Percentiles rank a stretch among this genome's conserved stretches.
Evolutionary conservation across 1,139 yeast species (phyloP).

Genomic region (Blastobotrys apis): DNA sequence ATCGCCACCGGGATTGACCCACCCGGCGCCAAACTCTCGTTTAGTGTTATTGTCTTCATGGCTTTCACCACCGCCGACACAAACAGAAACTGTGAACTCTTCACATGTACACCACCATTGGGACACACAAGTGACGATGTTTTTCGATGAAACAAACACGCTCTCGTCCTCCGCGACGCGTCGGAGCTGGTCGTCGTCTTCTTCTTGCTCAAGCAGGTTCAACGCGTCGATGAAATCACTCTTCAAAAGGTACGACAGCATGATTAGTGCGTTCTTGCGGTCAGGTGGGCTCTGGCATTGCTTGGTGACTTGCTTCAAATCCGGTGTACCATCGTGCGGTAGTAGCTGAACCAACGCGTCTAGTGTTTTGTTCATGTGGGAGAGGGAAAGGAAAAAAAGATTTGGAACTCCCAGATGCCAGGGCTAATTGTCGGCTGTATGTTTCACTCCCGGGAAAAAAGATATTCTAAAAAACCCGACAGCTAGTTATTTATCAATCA

Average conservation of each 20-base stretch:
- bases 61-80: background rate
- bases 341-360: background rate
- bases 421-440: too few species aligned
- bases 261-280: background rate
- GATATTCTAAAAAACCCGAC: too few species aligned
- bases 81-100: conserved; percentile 1
- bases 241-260: conserved; percentile 9
- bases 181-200: too few species aligned
- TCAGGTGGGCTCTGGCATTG: background rate
- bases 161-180: background rate
- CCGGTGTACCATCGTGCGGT: background rate
- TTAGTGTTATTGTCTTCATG: background rate
- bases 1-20: background rate
- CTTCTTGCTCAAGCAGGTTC: background rate
- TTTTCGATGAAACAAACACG: too few species aligned
- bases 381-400: too few species aligned
- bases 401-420: too few species aligned
- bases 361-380: background rate
- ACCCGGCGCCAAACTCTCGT: background rate
- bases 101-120: conserved; percentile 12
- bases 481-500: too few species aligned
- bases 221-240: conserved; percentile 2
- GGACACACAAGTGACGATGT: background rate
- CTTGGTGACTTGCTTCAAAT: background rate
- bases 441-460: too few species aligned